phyloP scores from a whole-genome alignment of 495 filamentous ascomycete genomes.

The Trichoderma parareesei region DNA sequence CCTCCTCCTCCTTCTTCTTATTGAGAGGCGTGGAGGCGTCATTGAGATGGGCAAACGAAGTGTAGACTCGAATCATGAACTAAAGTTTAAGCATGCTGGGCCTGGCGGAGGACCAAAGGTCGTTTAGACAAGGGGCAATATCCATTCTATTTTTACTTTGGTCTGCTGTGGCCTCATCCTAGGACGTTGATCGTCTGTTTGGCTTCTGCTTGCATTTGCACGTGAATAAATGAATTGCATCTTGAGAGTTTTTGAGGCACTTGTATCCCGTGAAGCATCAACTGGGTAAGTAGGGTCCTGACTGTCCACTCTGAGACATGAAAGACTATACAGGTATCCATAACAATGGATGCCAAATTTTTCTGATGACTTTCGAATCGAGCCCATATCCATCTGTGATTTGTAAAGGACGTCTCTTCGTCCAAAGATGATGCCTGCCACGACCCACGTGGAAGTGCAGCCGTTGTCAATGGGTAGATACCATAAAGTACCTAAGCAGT shows the following conservation, averaged over 20 bases:
- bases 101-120: background rate
- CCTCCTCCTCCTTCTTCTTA: background rate
- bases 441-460: conserved; percentile 1
- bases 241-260: no score
- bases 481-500: background rate
- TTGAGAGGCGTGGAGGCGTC: conserved; percentile 5
- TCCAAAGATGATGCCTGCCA: background rate
- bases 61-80: conserved; percentile 1
- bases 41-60: conserved; percentile 3
- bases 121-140: background rate
- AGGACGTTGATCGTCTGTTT: background rate
- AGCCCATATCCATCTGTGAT: no score
- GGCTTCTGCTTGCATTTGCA: background rate
- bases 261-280: no score
- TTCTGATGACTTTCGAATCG: no score
- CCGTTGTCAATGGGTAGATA: no score
- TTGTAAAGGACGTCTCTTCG: background rate
- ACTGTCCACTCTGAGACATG: no score
- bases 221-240: no score
- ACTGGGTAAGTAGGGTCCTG: no score
- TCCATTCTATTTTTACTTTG: background rate
- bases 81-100: background rate
- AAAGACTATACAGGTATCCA: no score
- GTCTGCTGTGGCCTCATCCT: background rate
- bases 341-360: no score